Base-by-base conservation (phyloP, 257 asterid species). In the Jacaranda mimosifolia region DNA sequence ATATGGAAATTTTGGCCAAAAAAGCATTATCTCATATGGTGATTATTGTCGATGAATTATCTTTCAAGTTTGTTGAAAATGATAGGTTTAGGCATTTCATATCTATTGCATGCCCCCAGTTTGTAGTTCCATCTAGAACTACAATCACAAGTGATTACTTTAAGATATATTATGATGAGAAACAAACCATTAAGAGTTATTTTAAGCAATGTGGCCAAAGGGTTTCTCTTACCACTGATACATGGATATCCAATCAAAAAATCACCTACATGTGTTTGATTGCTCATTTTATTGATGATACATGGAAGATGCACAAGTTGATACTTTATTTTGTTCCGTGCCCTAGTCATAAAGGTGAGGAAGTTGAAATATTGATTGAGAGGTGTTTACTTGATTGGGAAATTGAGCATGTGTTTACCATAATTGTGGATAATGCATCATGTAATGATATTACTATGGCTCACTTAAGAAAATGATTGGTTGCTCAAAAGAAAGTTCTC, bases 191-290 rank as follows among this genome's bases (percentile, higher is more conserved):
- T 68, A 77, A 65, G 32, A 26, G 10, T 0, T 35, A 32, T 35
- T 45, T 82, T 15, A 19, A 42, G 7, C 49, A 18, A 4, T 26
- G 32, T n/a, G 43, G 48, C 0, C 45, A 58, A 64, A 56, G 19
- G 13, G 8, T 81, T 39, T 39, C 4, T 39, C 43, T 72, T 5
- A 74, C 72, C 0, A 59, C 63, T 1, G 58, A 73, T 15, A 26
- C 46, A 11, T 79, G 80, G 73, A 80, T 68, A 6, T 80, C 73
- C n/a, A 62, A 21, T 26, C 18, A 68, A 12, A 68, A 11, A 3
- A 32, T 46, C 18, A 73, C 49, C 0, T 80, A 67, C 13, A 9
- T 73, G 60, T 74, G 73, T 67, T 32, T 74, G 1, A 49, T 35
- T 7, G 17, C n/a, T 7, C 77, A 80, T n/a, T 74, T 17, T 3